phyloP scores from a whole-genome alignment of 2,329 filamentous ascomycete genomes.

The Huntiella decipiens region DNA sequence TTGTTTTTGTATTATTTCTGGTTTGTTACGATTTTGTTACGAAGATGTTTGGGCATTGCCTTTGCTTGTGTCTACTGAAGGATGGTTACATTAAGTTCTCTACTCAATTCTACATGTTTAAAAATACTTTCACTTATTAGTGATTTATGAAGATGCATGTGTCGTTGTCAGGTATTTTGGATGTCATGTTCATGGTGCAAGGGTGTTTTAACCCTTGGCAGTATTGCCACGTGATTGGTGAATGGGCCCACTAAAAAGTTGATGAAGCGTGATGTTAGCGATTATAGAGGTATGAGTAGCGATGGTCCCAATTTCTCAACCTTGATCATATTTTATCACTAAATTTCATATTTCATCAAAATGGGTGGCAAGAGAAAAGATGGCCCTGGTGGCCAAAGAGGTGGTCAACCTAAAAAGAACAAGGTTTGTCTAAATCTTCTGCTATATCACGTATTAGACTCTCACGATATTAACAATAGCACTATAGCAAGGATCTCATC shows the following conservation, averaged over 20 bases:
- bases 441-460: background rate
- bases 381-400: slow-evolving; percentile 15
- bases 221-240: no score
- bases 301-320: background rate
- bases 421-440: slow-evolving; percentile 18
- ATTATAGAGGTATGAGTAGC: no score
- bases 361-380: slow-evolving; percentile 11
- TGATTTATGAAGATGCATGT: no score
- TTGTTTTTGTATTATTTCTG: background rate
- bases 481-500: slow-evolving; percentile 7
- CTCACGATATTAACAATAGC: background rate
- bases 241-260: no score
- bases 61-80: background rate
- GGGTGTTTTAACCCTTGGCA: no score
- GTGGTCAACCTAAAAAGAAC: slow-evolving; percentile 21
- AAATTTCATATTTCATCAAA: background rate
- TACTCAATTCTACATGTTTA: no score
- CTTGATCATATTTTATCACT: background rate
- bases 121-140: no score
- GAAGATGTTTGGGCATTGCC: background rate
- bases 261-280: no score
- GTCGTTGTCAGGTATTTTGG: no score
- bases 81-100: no score
- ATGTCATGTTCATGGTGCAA: no score
- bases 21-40: background rate